Conservation (phyloP, 495 filamentous ascomycete genomes). For the Friedmanniomyces endolithicus region DNA sequence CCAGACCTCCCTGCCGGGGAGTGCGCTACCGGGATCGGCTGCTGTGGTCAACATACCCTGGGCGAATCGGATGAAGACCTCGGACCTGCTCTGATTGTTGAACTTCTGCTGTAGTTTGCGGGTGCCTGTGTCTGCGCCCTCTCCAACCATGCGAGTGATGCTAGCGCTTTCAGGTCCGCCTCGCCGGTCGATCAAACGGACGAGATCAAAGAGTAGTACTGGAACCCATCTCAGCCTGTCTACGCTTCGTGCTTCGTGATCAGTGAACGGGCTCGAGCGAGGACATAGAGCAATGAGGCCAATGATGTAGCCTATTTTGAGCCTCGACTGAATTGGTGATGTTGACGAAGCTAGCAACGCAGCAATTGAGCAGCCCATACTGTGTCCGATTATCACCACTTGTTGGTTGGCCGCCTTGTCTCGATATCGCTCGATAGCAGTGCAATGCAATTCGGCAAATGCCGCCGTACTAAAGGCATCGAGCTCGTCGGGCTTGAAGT, state of each 20-base stretch:
- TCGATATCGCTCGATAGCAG: slow-evolving; percentile 58
- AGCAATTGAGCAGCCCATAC: slow-evolving; percentile 72
- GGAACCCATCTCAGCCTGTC: slow-evolving; percentile 54
- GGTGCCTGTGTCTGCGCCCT: slow-evolving; percentile 57
- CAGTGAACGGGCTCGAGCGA: slow-evolving; percentile 45
- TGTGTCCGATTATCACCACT: slow-evolving; percentile 74
- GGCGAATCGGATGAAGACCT: slow-evolving; percentile 69
- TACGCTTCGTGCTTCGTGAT: slow-evolving; percentile 40
- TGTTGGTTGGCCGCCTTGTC: slow-evolving; percentile 54
- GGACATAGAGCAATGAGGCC: slow-evolving; percentile 77
- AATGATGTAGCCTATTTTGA: slow-evolving; percentile 49
- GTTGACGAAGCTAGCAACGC: slow-evolving; percentile 57
- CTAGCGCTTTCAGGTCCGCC: slow-evolving; percentile 68
- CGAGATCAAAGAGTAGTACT: slow-evolving; percentile 58
- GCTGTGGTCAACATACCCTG: slow-evolving; percentile 25
- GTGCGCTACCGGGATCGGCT: slow-evolving; percentile 49
- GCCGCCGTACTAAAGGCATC: slow-evolving; percentile 66
- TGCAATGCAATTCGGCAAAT: slow-evolving; percentile 58
- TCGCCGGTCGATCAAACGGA: slow-evolving; percentile 66
- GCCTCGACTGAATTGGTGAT: slow-evolving; percentile 31
- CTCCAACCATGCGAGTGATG: slow-evolving; percentile 67
- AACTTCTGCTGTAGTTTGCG: slow-evolving; percentile 68
- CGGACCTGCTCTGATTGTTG: slow-evolving; percentile 69
- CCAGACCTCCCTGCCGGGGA: slow-evolving; percentile 64
- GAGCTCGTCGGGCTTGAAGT: slow-evolving; percentile 46